A percentile compares a stretch with the other conserved stretches of the same genome.
These are phyloP conservation scores for Senecio squalidus DNA, from an alignment of 140 eudicot genomes.

Conservation along the genomic window DNA sequence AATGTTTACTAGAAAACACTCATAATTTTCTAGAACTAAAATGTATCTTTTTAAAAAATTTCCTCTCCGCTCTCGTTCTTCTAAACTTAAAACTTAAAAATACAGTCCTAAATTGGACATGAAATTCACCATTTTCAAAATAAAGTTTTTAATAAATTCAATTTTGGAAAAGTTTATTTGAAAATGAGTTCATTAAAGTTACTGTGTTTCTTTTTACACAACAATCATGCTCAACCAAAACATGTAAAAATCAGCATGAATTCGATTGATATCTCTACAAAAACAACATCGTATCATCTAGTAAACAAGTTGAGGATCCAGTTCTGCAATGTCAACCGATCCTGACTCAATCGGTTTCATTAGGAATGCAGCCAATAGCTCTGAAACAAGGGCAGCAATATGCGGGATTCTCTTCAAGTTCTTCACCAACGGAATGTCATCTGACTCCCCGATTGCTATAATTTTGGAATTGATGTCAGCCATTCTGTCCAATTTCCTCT, in stretches of 20 bases:
- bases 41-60: too few relatives aligned
- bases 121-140: too few relatives aligned
- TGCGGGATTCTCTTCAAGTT: conserved; percentile 89
- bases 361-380: conserved; percentile 82
- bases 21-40: too few relatives aligned
- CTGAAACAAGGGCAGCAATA: conserved; percentile 82
- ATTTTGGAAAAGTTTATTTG: too few relatives aligned
- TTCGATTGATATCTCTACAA: conserved; percentile 20
- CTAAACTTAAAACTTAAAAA: too few relatives aligned
- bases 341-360: conserved; percentile 98
- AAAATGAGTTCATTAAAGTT: conserved; percentile 29
- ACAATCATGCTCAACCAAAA: conserved; percentile 23
- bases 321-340: conserved; percentile 81
- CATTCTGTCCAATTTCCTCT: conserved; percentile 93
- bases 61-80: too few relatives aligned
- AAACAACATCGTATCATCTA: conserved; percentile 26
- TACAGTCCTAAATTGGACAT: too few relatives aligned
- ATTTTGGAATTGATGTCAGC: conserved; percentile 70
- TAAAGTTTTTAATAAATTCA: too few relatives aligned
- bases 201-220: conserved; percentile 34
- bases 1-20: too few relatives aligned
- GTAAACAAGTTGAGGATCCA: conserved; percentile 90
- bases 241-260: conserved; percentile 28
- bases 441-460: conserved; percentile 57
- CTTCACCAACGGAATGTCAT: conserved; percentile 79